These are phyloP conservation scores for Candolleomyces eurysporus DNA, from an alignment of 768 basidiomycete species.

Conservation along the genomic window DNA sequence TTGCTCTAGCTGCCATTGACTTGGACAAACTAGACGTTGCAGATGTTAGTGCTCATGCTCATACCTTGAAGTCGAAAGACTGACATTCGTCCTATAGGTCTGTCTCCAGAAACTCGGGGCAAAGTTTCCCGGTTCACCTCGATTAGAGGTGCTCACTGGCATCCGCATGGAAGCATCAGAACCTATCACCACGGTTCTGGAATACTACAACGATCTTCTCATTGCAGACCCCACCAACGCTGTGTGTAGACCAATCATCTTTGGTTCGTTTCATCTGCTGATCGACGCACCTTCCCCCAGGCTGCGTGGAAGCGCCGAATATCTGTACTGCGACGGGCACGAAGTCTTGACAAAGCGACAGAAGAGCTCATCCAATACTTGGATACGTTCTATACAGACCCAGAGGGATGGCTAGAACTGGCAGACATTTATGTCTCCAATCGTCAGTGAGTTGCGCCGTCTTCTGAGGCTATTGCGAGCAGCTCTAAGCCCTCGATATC, in stretches of 20 bases:
- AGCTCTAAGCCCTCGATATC: neutral
- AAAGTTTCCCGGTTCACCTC: slow-evolving; percentile 77
- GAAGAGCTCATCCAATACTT: slow-evolving; percentile 70
- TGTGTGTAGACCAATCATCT: slow-evolving; percentile 42
- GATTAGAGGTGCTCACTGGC: slow-evolving; percentile 76
- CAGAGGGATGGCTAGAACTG: slow-evolving; percentile 86
- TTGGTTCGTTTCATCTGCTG: neutral
- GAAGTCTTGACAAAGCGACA: slow-evolving; percentile 64
- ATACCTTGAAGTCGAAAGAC: slow-evolving; percentile 4
- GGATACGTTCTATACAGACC: slow-evolving; percentile 86
- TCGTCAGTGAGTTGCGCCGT: slow-evolving; percentile 63
- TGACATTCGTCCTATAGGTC: slow-evolving; percentile 34
- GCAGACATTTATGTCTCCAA: slow-evolving; percentile 75
- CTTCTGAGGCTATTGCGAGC: neutral
- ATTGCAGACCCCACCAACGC: slow-evolving; percentile 65
- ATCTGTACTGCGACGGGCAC: slow-evolving; percentile 61
- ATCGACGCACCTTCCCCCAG: slow-evolving; percentile 29
- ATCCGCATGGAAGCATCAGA: slow-evolving; percentile 74
- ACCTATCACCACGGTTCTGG: slow-evolving; percentile 51
- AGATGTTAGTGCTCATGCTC: slow-evolving; percentile 45
- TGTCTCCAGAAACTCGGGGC: slow-evolving; percentile 59
- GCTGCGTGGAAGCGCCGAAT: slow-evolving; percentile 80
- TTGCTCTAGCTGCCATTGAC: slow-evolving; percentile 76
- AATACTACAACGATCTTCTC: slow-evolving; percentile 65
- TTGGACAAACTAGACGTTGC: slow-evolving; percentile 70